Base-by-base conservation (phyloP, 352 stramenopile genomes). In the Phytophthora sp. region DNA sequence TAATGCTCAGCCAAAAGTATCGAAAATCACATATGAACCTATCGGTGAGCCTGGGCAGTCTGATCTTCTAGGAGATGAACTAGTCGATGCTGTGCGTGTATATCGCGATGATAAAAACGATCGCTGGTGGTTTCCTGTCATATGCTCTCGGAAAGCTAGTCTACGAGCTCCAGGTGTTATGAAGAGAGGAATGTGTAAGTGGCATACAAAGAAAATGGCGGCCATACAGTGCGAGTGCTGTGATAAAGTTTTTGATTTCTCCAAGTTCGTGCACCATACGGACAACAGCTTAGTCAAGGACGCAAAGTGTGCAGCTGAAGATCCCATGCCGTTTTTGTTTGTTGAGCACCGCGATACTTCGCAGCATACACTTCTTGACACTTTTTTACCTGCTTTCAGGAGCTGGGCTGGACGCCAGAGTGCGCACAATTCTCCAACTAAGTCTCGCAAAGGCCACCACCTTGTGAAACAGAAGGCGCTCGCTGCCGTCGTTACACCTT, bases 271-370 rank as follows among this genome's bases (percentile, higher is more conserved):
- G 12, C 46, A 70, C 39, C 65, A 74, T 43, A 74, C 59, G 0
- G 59, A 74, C 24, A 68, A 31, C 27, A 20, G 24, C 12, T 55
- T 74, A 45, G 10, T 74, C n/a, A 49, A 65, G 31, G 26, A 64
- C 21, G 7, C 54, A 10, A 70, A 66, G 27, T 61, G 41, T 41
- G 44, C 42, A 20, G 15, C 23, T 1, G 41, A 63, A 62, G 54
- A 67, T n/a, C 45, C 59, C 10, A 64, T 71, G 42, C 37, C 54
- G 2, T 67, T 67, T 54, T 46, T 74, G 37, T 71, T 74, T 27
- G 61, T 68, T n/a, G 35, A 74, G 43, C 61, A 74, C 34, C 53
- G 54, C 24, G 54, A 67, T 15, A 54, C 23, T 32, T 42, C 32
- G 18, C 41, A 54, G 13, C 37, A 71, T 15, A 64, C 48, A 11